phyloP scores from a whole-genome alignment of 108 stramenopile species.

The Nannochloropsis salina region DNA sequence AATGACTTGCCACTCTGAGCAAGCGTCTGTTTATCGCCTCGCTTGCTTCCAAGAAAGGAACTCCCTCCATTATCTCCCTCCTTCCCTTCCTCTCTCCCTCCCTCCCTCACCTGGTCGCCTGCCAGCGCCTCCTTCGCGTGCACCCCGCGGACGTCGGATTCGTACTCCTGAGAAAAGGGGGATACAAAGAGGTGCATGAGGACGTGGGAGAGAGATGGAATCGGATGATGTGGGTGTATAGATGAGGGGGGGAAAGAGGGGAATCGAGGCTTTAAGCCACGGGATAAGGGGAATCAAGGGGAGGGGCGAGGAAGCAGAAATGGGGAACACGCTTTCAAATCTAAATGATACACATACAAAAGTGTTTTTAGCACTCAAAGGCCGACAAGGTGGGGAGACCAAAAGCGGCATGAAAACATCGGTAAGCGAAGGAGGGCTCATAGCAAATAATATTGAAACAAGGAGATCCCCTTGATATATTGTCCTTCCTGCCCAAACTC shows the following conservation, averaged over 20 bases:
- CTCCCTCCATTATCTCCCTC: constrained; percentile 27
- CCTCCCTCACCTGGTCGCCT: constrained; percentile 68
- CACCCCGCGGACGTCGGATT: constrained; percentile 89
- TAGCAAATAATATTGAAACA: too few species aligned
- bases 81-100: not conserved
- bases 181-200: not conserved
- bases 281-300: not conserved
- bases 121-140: constrained; percentile 73
- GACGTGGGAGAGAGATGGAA: too few species aligned
- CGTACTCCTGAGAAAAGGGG: constrained; percentile 43
- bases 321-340: not conserved
- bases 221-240: too few species aligned
- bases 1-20: not conserved
- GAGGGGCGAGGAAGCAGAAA: not conserved
- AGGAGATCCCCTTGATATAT: too few species aligned
- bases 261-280: not conserved
- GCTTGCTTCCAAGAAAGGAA: not conserved
- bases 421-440: too few species aligned
- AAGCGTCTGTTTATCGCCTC: not conserved
- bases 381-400: too few species aligned
- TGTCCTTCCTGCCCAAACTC: too few species aligned
- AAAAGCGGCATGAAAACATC: too few species aligned
- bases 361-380: not conserved
- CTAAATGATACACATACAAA: not conserved
- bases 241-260: not conserved